phyloP scores from a whole-genome alignment of 1,139 yeast species.

The Hansenula sp. region DNA sequence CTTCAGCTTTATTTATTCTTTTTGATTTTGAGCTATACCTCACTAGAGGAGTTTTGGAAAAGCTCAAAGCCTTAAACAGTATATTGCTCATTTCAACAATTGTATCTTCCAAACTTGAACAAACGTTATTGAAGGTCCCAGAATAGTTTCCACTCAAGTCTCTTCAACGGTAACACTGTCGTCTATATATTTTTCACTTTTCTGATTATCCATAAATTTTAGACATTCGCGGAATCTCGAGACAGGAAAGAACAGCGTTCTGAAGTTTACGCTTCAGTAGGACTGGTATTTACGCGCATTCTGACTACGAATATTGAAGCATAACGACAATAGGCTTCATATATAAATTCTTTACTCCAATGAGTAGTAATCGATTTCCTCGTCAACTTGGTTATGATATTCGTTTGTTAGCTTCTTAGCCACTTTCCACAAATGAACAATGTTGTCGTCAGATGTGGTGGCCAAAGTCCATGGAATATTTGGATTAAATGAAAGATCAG shows the following conservation, averaged over 20 bases:
- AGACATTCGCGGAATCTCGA: too few species aligned
- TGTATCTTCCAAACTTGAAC: too few species aligned
- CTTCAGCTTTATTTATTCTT: slow-evolving; percentile 40
- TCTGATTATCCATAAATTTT: too few species aligned
- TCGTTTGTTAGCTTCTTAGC: slow-evolving; percentile 45
- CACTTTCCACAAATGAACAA: slow-evolving; percentile 74
- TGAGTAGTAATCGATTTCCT: slow-evolving; percentile 19
- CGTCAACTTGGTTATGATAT: slow-evolving; percentile 27
- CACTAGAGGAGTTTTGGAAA: slow-evolving; percentile 18
- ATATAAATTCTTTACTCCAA: slow-evolving; percentile 10
- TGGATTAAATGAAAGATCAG: slow-evolving; percentile 69
- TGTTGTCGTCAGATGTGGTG: slow-evolving; percentile 72
- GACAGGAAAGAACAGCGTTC: too few species aligned
- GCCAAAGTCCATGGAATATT: slow-evolving; percentile 68
- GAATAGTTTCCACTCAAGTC: too few species aligned
- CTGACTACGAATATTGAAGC: too few species aligned
- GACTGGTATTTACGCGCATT: too few species aligned
- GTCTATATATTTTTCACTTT: too few species aligned
- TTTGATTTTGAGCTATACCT: slow-evolving; percentile 31
- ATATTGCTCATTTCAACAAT: neutral
- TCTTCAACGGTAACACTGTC: too few species aligned
- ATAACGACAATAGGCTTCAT: neutral
- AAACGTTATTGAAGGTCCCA: too few species aligned
- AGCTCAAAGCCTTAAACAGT: neutral
- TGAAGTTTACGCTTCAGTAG: too few species aligned